Percentiles rank a stretch among this genome's conserved stretches.
These are phyloP conservation scores for Podaxis sp. DNA, from an alignment of 768 basidiomycete genomes.

Conservation along the genomic window DNA sequence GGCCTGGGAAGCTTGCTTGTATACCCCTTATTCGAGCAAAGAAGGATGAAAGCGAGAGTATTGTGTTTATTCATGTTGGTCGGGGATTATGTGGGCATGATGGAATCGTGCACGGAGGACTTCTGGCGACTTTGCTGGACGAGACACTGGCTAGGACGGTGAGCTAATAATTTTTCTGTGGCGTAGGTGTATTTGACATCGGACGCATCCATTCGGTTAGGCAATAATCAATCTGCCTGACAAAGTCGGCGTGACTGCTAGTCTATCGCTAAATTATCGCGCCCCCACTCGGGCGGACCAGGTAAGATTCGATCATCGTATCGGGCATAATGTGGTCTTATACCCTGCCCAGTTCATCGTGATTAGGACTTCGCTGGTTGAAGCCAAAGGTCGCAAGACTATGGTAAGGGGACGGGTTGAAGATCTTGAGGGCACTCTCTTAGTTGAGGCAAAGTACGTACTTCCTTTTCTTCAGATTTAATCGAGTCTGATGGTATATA, in stretches of 20 bases:
- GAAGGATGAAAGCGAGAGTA: constrained; percentile 72
- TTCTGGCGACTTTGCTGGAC: constrained; percentile 88
- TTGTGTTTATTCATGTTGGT: constrained; percentile 79
- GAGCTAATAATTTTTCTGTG: constrained; percentile 13
- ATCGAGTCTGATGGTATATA: not conserved
- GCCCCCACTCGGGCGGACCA: constrained; percentile 90
- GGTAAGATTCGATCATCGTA: constrained; percentile 32
- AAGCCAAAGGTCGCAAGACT: constrained; percentile 77
- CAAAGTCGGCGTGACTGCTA: constrained; percentile 91
- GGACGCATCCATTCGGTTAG: constrained; percentile 33
- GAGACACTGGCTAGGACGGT: constrained; percentile 83
- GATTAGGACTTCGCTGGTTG: constrained; percentile 64
- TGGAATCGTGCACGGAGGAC: constrained; percentile 91
- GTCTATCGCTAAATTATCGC: constrained; percentile 74
- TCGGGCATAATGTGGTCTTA: not conserved
- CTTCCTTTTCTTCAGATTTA: not conserved
- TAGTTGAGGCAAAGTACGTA: constrained; percentile 81
- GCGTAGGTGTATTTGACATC: not conserved
- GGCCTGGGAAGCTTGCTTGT: constrained; percentile 83
- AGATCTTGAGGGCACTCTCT: constrained; percentile 73
- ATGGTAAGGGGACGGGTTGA: constrained; percentile 71
- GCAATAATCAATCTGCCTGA: constrained; percentile 85
- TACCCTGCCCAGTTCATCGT: constrained; percentile 66
- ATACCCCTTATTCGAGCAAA: constrained; percentile 72
- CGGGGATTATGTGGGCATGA: constrained; percentile 89